Conservation (phyloP, 2,329 filamentous ascomycete species). For the Claviceps quebecensis region DNA sequence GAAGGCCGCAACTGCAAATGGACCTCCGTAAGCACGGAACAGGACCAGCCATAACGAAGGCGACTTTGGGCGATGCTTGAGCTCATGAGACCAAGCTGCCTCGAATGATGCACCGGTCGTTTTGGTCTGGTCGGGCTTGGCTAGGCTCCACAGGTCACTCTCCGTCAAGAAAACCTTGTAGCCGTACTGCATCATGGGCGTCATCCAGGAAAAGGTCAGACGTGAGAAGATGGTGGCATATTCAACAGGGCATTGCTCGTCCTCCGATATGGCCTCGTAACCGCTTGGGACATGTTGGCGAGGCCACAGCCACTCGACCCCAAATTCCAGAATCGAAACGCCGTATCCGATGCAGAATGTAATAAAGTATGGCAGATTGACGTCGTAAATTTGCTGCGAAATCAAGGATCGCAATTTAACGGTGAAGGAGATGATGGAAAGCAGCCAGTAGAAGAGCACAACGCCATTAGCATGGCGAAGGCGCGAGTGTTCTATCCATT, state of each 20-base stretch:
- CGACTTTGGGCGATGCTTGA: constrained; percentile 46
- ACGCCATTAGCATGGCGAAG: constrained; percentile 77
- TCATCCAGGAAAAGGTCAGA: constrained; percentile 97
- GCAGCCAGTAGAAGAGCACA: constrained; percentile 83
- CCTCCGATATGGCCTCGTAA: constrained; percentile 43
- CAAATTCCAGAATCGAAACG: constrained; percentile 55
- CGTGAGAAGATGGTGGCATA: constrained; percentile 90
- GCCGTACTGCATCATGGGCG: constrained; percentile 87
- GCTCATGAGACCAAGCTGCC: constrained; percentile 61
- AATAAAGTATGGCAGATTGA: constrained; percentile 60
- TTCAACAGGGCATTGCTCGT: constrained; percentile 60
- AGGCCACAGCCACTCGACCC: constrained; percentile 76
- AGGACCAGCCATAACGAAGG: constrained; percentile 72
- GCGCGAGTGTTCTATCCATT: constrained; percentile 76
- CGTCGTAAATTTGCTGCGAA: constrained; percentile 56
- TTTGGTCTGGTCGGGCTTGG: constrained; percentile 65
- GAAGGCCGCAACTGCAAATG: constrained; percentile 65
- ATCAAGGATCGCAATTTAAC: constrained; percentile 80
- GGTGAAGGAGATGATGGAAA: constrained; percentile 62
- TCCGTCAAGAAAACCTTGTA: constrained; percentile 88
- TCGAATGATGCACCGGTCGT: constrained; percentile 58
- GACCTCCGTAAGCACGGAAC: constrained; percentile 69
- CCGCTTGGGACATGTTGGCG: constrained; percentile 46
- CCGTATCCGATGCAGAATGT: constrained; percentile 60
- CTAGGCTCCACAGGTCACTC: constrained; percentile 88